phyloP scores from a whole-genome alignment of 768 basidiomycete species.

The Clitopilus passeckerianus region DNA sequence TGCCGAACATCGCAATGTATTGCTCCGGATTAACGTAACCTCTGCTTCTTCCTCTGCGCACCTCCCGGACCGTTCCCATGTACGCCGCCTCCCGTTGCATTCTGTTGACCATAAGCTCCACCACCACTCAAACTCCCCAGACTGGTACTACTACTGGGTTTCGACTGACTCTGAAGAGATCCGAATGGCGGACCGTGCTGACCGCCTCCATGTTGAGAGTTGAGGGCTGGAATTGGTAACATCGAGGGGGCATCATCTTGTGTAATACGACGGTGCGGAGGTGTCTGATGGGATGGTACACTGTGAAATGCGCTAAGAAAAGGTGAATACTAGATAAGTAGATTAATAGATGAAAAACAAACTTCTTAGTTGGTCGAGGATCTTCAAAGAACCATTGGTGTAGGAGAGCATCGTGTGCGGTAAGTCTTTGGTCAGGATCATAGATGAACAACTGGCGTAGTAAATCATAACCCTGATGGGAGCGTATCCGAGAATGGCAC shows the following conservation, averaged over 20 bases:
- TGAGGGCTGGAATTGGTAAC: conserved; percentile 58
- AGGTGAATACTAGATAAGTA: background rate
- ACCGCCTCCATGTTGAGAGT: conserved; percentile 36
- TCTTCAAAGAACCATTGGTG: conserved; percentile 95
- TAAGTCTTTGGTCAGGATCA: conserved; percentile 84
- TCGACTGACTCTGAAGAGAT: conserved; percentile 42
- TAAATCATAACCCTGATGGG: conserved; percentile 70
- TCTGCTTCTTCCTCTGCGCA: conserved; percentile 54
- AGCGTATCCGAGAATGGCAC: conserved; percentile 64
- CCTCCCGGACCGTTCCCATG: conserved; percentile 26
- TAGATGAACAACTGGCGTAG: conserved; percentile 85
- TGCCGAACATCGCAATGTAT: background rate
- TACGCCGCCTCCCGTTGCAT: conserved; percentile 5
- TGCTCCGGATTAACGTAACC: conserved; percentile 22
- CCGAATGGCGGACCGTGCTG: conserved; percentile 31
- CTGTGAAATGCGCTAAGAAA: conserved; percentile 66
- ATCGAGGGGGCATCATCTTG: conserved; percentile 90
- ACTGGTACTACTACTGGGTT: conserved; percentile 57
- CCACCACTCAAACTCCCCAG: conserved; percentile 63
- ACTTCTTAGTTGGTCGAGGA: conserved; percentile 84
- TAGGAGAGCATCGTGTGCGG: conserved; percentile 71
- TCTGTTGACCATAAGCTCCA: conserved; percentile 31
- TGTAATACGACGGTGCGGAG: conserved; percentile 84
- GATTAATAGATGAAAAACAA: conserved; percentile 16
- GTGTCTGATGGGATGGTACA: conserved; percentile 59